phyloP scores from a whole-genome alignment of 169 alveolate genomes.

The Eimeria nieschulzi region DNA sequence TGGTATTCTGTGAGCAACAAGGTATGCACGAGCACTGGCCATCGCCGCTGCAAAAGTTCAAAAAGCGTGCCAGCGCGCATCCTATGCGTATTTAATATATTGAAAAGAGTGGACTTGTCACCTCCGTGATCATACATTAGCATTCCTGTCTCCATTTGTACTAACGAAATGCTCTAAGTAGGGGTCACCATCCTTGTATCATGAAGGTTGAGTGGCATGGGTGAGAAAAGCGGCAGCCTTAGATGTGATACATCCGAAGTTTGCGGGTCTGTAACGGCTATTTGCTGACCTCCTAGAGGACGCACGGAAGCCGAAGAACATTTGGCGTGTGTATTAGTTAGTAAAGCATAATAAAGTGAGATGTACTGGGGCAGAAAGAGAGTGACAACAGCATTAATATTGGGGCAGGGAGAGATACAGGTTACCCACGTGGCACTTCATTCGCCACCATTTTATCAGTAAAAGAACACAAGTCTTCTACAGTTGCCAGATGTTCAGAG shows the following conservation, averaged over 20 bases:
- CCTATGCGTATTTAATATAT: not conserved
- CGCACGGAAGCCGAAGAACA: not conserved
- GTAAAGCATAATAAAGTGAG: not conserved
- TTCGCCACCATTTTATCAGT: not conserved
- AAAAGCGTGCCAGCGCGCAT: not conserved
- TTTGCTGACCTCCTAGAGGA: not conserved
- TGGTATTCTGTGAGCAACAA: not conserved
- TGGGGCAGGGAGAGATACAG: not conserved
- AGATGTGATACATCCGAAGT: not conserved
- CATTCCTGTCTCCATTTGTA: too few species aligned
- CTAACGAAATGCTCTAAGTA: too few species aligned
- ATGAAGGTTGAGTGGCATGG: too few species aligned
- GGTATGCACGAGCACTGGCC: not conserved
- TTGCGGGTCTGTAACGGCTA: not conserved
- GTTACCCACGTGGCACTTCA: conserved; percentile 7
- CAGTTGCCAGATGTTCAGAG: too few species aligned
- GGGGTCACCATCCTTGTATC: too few species aligned
- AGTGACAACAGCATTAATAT: not conserved
- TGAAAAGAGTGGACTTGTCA: not conserved
- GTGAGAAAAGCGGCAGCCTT: too few species aligned
- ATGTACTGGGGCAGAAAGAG: too few species aligned
- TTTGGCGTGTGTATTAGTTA: not conserved
- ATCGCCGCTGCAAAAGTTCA: not conserved
- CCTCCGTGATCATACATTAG: too few species aligned
- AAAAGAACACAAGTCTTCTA: too few species aligned